These are phyloP conservation scores for Usnea hakonensis DNA, from an alignment of 495 filamentous ascomycete genomes.

Conservation along the genomic window DNA sequence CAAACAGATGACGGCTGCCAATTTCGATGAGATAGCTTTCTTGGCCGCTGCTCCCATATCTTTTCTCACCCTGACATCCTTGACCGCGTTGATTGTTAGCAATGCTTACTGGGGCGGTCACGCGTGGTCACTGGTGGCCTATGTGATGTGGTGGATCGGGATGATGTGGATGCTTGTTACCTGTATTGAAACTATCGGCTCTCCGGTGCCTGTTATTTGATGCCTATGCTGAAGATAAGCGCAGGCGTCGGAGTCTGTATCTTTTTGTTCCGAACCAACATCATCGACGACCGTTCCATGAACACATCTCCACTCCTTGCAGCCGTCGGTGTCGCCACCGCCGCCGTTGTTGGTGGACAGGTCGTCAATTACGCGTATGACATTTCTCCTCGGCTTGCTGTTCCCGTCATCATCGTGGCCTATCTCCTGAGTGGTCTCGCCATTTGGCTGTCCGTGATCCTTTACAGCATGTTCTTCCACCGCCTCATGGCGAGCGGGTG, in stretches of 20 bases:
- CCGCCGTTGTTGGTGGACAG: background rate
- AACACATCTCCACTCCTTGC: background rate
- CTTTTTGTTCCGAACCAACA: background rate
- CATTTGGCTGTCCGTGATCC: background rate
- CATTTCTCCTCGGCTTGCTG: slow-evolving; percentile 2
- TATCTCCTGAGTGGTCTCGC: background rate
- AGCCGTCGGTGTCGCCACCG: background rate
- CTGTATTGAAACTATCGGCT: background rate
- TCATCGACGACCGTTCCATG: slow-evolving; percentile 1
- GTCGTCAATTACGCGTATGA: background rate
- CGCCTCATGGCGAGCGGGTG: background rate
- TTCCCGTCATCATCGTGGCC: slow-evolving; percentile 4
- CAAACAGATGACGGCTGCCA: background rate
- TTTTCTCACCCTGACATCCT: background rate
- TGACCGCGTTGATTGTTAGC: background rate
- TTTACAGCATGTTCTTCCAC: background rate
- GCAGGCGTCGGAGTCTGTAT: background rate
- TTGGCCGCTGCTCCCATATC: background rate
- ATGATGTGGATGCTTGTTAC: background rate
- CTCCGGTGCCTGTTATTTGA: background rate
- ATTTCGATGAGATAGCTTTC: background rate
- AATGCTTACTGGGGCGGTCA: slow-evolving; percentile 5
- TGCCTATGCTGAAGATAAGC: background rate
- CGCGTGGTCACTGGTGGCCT: slow-evolving; percentile 1
- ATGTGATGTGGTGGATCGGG: slow-evolving; percentile 4